phyloP scores from a whole-genome alignment of 1,139 yeast species.

The Yamadazyma diospyri region DNA sequence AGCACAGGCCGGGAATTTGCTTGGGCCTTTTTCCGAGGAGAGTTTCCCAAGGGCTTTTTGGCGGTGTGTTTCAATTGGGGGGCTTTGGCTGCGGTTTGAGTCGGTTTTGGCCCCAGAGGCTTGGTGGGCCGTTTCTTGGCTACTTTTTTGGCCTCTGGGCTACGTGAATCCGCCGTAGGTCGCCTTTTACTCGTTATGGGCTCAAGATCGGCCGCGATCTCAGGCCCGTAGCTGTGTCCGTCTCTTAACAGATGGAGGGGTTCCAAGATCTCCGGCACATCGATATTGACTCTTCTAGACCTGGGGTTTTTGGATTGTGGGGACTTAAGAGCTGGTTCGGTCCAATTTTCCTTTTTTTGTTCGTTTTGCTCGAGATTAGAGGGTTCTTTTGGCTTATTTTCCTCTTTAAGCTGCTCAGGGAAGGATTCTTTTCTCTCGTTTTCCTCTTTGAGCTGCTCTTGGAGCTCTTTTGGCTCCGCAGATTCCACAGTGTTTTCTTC shows the following conservation, averaged over 20 bases:
- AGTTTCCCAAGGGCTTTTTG: background rate
- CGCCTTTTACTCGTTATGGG: too few relatives aligned
- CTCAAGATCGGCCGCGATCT: background rate
- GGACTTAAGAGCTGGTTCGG: too few relatives aligned
- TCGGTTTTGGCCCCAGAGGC: background rate
- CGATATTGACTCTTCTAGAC: conserved; percentile 16
- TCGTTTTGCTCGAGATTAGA: background rate
- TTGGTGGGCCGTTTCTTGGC: background rate
- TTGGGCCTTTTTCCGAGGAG: conserved; percentile 1
- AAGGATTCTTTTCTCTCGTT: too few relatives aligned
- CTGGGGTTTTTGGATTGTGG: too few relatives aligned
- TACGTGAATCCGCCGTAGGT: background rate
- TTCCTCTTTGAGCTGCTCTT: too few relatives aligned
- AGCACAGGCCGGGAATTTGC: too few relatives aligned
- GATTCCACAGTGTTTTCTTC: too few relatives aligned
- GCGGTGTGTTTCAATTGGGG: background rate
- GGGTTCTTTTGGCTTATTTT: background rate
- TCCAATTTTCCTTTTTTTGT: background rate
- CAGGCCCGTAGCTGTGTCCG: conserved; percentile 20
- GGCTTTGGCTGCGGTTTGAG: too few relatives aligned
- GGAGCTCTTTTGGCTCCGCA: background rate
- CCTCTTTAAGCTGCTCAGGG: too few relatives aligned
- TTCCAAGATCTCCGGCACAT: conserved; percentile 18
- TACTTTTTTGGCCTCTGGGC: background rate
- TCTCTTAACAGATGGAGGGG: conserved; percentile 21